A percentile compares a stretch with the other conserved stretches of the same genome.
phyloP scores from a whole-genome alignment of 208 protist genomes.

The Crithidia expoeki region DNA sequence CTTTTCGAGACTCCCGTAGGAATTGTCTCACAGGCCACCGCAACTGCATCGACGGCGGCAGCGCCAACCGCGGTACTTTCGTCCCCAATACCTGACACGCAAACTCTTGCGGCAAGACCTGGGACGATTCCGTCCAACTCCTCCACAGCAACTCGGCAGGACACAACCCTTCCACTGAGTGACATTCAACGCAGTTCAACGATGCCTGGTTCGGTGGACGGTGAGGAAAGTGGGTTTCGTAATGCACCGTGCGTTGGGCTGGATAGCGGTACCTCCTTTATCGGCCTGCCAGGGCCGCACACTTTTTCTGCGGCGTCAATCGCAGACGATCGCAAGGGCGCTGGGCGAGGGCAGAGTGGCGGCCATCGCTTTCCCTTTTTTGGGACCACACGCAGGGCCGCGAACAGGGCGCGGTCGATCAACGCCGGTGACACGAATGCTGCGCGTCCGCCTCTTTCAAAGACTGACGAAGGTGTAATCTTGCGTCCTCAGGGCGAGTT shows the following conservation, averaged over 20 bases:
- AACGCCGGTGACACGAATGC: no score
- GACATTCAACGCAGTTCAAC: not conserved
- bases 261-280: slow-evolving; percentile 5
- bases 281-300: not conserved
- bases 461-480: not conserved
- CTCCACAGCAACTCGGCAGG: no score
- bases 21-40: not conserved
- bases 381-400: no score
- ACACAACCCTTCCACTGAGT: not conserved
- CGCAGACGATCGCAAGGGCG: not conserved
- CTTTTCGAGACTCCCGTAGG: slow-evolving; percentile 9
- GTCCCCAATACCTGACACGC: not conserved
- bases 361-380: not conserved
- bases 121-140: not conserved
- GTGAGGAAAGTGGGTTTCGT: no score
- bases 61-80: not conserved
- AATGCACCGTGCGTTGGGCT: no score
- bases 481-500: not conserved
- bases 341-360: not conserved
- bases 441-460: not conserved
- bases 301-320: not conserved
- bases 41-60: not conserved
- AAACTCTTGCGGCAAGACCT: not conserved
- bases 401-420: not conserved
- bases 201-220: not conserved